These are phyloP conservation scores for Candida corydali DNA, from an alignment of 805 yeast species.

Conservation along the genomic window DNA sequence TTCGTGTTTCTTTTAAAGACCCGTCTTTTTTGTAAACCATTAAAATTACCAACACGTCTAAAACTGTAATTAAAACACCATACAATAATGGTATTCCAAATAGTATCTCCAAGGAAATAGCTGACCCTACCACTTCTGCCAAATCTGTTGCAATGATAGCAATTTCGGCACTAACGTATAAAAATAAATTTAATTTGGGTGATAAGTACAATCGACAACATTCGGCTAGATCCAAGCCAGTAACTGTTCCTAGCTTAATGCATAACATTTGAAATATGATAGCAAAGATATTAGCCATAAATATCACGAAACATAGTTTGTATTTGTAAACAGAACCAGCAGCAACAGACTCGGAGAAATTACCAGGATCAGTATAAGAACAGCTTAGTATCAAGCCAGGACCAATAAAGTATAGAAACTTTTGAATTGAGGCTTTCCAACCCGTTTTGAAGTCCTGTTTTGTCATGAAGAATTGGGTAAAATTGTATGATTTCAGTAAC, in stretches of 20 bases:
- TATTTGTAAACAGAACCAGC: constrained; percentile 82
- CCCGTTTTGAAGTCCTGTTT: too few species aligned
- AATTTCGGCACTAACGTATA: constrained; percentile 73
- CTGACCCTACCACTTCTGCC: constrained; percentile 94
- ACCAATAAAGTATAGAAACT: constrained; percentile 54
- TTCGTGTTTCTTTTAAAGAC: constrained; percentile 66
- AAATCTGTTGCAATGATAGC: constrained; percentile 91
- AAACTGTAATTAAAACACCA: constrained; percentile 76
- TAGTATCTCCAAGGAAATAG: constrained; percentile 75
- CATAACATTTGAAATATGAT: constrained; percentile 78
- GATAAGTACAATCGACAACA: constrained; percentile 75
- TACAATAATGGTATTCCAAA: constrained; percentile 66
- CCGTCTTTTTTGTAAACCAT: constrained; percentile 76
- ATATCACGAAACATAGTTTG: constrained; percentile 64
- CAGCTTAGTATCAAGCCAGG: constrained; percentile 88
- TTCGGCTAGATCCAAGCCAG: constrained; percentile 85
- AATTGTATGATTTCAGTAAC: too few species aligned
- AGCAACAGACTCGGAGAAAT: constrained; percentile 83
- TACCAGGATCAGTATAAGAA: constrained; percentile 93
- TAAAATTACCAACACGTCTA: constrained; percentile 76
- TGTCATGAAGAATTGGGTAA: too few species aligned
- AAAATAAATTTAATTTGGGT: constrained; percentile 52
- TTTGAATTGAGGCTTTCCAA: not conserved
- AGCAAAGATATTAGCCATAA: constrained; percentile 80
- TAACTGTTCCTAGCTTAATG: constrained; percentile 81